Percentiles rank a stretch among this genome's conserved stretches.
These are phyloP conservation scores for Debaryomyces maramus DNA, from an alignment of 805 yeast genomes.

Conservation along the genomic window DNA sequence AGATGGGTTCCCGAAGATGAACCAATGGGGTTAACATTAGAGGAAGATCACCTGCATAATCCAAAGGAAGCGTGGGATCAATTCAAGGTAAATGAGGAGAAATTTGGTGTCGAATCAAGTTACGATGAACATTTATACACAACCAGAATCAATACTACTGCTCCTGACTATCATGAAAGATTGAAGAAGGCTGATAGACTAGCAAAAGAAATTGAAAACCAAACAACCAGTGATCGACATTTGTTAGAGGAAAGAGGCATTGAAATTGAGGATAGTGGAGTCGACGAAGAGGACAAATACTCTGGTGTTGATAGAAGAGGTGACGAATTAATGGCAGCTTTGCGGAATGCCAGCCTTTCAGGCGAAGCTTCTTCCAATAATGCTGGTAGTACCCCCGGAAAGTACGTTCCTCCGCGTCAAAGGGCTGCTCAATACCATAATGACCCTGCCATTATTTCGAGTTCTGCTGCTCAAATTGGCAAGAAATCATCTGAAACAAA, in stretches of 20 bases:
- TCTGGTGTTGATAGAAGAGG: conserved; percentile 83
- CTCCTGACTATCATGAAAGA: conserved; percentile 70
- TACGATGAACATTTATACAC: conserved; percentile 88
- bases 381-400: conserved; percentile 28
- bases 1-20: conserved; percentile 77
- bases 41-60: conserved; percentile 26
- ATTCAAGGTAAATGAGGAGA: conserved; percentile 83
- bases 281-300: conserved; percentile 95
- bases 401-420: conserved; percentile 58
- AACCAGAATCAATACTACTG: conserved; percentile 65
- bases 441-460: conserved; percentile 68
- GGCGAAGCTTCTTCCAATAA: conserved; percentile 10
- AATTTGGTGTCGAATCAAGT: conserved; percentile 84
- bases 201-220: conserved; percentile 81
- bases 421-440: conserved; percentile 51
- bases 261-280: conserved; percentile 72
- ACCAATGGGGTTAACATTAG: conserved; percentile 28
- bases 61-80: conserved; percentile 74
- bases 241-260: conserved; percentile 90
- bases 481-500: conserved; percentile 5
- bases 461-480: conserved; percentile 37
- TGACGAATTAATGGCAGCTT: conserved; percentile 49
- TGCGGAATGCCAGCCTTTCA: conserved; percentile 31
- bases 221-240: conserved; percentile 70
- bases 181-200: conserved; percentile 70